Evolutionary conservation across 306 rosid species (phyloP).

Genomic region (Elaeagnus macrophylla): DNA sequence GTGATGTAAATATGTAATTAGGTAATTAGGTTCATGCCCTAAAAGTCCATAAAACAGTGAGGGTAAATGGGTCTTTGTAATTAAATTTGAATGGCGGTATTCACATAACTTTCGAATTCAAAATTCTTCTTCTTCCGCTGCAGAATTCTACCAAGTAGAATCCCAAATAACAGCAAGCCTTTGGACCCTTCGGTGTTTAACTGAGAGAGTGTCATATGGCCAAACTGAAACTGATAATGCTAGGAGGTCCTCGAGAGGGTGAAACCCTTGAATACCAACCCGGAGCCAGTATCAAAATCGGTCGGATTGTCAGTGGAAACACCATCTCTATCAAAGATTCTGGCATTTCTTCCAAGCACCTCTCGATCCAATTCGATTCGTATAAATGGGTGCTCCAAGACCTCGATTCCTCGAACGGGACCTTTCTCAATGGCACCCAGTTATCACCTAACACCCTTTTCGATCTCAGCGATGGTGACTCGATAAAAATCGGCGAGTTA

Average conservation of each 20-base stretch:
- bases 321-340: conserved; percentile 53
- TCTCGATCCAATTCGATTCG: conserved; percentile 32
- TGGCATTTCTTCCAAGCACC: conserved; percentile 70
- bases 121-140: no score
- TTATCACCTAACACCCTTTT: conserved; percentile 33
- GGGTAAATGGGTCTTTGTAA: no score
- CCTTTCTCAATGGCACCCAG: conserved; percentile 37
- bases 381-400: conserved; percentile 54
- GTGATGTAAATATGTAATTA: no score
- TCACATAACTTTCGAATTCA: no score
- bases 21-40: no score
- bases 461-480: conserved; percentile 34
- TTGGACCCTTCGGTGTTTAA: no score
- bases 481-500: conserved; percentile 54
- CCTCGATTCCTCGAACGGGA: conserved; percentile 76
- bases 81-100: no score
- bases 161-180: no score
- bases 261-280: conserved; percentile 44
- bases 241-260: conserved; percentile 58
- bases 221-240: conserved; percentile 36
- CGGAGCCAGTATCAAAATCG: conserved; percentile 41
- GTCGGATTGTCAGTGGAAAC: conserved; percentile 64
- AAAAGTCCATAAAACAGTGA: no score
- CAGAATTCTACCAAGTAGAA: no score
- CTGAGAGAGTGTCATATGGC: no score